phyloP scores from a whole-genome alignment of 2,329 filamentous ascomycete species.

The Leptographium wingfieldii region DNA sequence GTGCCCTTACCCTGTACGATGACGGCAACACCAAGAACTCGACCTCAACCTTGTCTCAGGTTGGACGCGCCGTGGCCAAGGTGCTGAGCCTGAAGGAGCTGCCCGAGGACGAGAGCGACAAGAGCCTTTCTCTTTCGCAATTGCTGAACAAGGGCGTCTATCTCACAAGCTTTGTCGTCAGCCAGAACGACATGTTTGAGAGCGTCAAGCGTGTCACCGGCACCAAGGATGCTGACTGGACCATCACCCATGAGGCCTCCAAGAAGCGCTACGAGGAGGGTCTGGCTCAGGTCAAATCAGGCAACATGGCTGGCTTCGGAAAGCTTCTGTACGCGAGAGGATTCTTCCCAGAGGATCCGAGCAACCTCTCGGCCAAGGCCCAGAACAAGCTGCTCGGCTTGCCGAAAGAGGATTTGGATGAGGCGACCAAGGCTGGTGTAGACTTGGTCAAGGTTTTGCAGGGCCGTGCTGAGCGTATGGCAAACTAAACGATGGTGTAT shows the following conservation, averaged over 20 bases:
- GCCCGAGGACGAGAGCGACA: constrained; percentile 26
- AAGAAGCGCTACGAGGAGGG: constrained; percentile 32
- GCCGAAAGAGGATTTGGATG: constrained; percentile 13
- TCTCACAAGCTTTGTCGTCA: constrained; percentile 42
- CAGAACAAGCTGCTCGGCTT: constrained; percentile 5
- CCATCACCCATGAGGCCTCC: constrained; percentile 31
- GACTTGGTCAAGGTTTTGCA: background rate
- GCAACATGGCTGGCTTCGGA: constrained; percentile 21
- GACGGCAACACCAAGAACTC: constrained; percentile 43
- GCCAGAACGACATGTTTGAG: constrained; percentile 51
- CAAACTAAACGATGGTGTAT: background rate
- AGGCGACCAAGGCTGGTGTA: constrained; percentile 8
- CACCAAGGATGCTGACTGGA: constrained; percentile 46
- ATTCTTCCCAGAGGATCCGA: constrained; percentile 32
- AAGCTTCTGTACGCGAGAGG: constrained; percentile 40
- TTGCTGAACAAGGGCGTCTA: constrained; percentile 31
- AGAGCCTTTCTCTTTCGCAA: constrained; percentile 21
- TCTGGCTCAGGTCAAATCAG: constrained; percentile 29
- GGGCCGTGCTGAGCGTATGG: background rate
- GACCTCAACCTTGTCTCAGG: constrained; percentile 44
- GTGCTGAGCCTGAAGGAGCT: constrained; percentile 30
- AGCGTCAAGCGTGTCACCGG: constrained; percentile 43
- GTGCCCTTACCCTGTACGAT: constrained; percentile 33
- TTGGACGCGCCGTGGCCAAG: constrained; percentile 37
- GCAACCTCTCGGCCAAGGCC: constrained; percentile 17